phyloP scores from a whole-genome alignment of 129 eudicot species.

The Flaveria brownii region DNA sequence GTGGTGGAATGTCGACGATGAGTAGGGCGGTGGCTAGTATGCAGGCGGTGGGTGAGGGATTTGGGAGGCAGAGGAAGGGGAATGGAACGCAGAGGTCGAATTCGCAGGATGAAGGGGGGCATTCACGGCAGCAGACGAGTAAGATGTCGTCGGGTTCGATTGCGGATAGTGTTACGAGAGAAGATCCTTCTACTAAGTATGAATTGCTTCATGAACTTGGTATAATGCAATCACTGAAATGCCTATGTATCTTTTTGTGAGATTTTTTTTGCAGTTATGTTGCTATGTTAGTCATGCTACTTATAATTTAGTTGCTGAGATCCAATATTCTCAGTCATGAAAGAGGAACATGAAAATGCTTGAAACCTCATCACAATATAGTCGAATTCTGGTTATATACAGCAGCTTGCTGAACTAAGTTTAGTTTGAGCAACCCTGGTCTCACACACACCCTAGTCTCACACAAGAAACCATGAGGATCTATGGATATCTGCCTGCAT shows the following conservation, averaged over 20 bases:
- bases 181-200: constrained; percentile 91
- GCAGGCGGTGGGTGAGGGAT: constrained; percentile 77
- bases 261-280: constrained; percentile 12
- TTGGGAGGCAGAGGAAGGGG: constrained; percentile 58
- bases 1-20: constrained; percentile 65
- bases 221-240: constrained; percentile 26
- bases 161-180: constrained; percentile 79
- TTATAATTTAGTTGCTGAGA: constrained; percentile 8
- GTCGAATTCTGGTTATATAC: constrained; percentile 4
- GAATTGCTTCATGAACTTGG: constrained; percentile 95
- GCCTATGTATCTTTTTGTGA: constrained; percentile 23
- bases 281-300: constrained; percentile 2
- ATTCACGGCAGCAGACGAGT: constrained; percentile 51
- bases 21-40: constrained; percentile 95
- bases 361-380: neutral
- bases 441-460: neutral
- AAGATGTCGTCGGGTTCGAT: constrained; percentile 81
- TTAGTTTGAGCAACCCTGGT: constrained; percentile 17
- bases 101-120: constrained; percentile 41
- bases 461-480: constrained; percentile 4
- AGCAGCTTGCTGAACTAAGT: neutral
- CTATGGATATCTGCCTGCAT: constrained; percentile 2
- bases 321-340: neutral
- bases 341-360: neutral
- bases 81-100: constrained; percentile 38